phyloP scores from a whole-genome alignment of 495 filamentous ascomycete species.

The Penicillium silybi region DNA sequence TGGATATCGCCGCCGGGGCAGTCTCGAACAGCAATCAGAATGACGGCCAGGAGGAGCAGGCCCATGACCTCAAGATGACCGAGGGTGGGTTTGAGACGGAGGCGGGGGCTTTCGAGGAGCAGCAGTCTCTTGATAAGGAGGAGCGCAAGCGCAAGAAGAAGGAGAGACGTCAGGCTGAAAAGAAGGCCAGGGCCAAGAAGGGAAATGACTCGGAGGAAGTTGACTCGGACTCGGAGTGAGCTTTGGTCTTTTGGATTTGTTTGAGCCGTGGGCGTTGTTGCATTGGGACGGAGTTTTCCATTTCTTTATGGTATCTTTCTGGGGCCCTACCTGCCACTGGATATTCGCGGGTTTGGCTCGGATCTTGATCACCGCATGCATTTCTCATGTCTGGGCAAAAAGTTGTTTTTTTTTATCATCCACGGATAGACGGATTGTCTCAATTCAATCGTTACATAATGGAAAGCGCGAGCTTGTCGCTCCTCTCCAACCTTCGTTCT shows the following conservation, averaged over 20 bases:
- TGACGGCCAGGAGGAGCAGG: slow-evolving; percentile 27
- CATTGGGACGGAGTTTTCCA: slow-evolving; percentile 31
- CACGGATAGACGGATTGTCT: slow-evolving; percentile 8
- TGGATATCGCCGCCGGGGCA: slow-evolving; percentile 23
- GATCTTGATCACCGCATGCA: slow-evolving; percentile 9
- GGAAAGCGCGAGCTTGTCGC: slow-evolving; percentile 3
- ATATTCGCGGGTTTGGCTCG: slow-evolving; percentile 7
- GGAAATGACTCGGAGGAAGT: slow-evolving; percentile 26
- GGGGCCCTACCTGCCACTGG: not conserved
- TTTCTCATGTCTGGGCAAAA: slow-evolving; percentile 21
- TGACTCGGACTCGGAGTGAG: slow-evolving; percentile 27
- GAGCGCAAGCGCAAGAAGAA: slow-evolving; percentile 50
- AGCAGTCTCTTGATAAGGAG: slow-evolving; percentile 41
- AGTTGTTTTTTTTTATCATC: slow-evolving; percentile 8
- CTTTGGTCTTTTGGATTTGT: slow-evolving; percentile 10
- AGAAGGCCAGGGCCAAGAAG: slow-evolving; percentile 38
- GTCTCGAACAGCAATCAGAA: slow-evolving; percentile 13
- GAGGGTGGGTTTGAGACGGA: slow-evolving; percentile 23
- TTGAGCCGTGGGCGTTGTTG: slow-evolving; percentile 23
- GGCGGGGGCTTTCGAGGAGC: slow-evolving; percentile 24
- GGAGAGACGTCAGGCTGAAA: slow-evolving; percentile 43
- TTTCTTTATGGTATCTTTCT: slow-evolving; percentile 2
- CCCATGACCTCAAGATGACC: slow-evolving; percentile 24
- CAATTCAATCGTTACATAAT: slow-evolving; percentile 9
- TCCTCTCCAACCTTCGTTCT: not conserved